Conservation (phyloP, 2,329 filamentous ascomycete genomes). For the Thelonectria blattea region DNA sequence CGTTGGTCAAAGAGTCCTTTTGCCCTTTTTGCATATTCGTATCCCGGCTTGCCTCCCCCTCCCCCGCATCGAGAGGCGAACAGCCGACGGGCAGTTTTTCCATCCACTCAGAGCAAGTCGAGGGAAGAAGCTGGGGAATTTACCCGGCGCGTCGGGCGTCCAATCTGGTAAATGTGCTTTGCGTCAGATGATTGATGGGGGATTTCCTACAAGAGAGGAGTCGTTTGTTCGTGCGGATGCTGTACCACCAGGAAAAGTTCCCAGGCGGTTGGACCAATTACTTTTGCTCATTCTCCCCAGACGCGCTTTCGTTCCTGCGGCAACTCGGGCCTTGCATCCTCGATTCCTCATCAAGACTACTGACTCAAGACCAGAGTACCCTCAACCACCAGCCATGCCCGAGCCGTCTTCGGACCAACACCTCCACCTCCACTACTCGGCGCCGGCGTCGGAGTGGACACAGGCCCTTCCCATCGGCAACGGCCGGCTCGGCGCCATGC, state of each 20-base stretch:
- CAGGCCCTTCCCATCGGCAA: slow-evolving; percentile 56
- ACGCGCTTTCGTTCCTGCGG: slow-evolving; percentile 7
- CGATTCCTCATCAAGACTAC: neutral
- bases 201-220: neutral
- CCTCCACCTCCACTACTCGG: slow-evolving; percentile 31
- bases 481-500: slow-evolving; percentile 50
- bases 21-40: slow-evolving; percentile 2
- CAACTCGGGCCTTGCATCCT: slow-evolving; percentile 16
- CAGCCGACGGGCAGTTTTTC: slow-evolving; percentile 19
- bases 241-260: slow-evolving; percentile 8
- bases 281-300: neutral
- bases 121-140: slow-evolving; percentile 15
- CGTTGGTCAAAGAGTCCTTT: neutral
- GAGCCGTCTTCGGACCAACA: slow-evolving; percentile 8
- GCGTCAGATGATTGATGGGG: slow-evolving; percentile 4
- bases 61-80: slow-evolving; percentile 15
- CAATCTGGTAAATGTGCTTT: slow-evolving; percentile 3
- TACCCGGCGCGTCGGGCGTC: slow-evolving; percentile 11
- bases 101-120: slow-evolving; percentile 17
- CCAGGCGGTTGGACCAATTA: slow-evolving; percentile 11
- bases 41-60: neutral
- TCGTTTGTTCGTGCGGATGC: neutral
- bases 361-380: no score
- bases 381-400: neutral
- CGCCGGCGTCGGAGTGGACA: slow-evolving; percentile 35